phyloP scores from a whole-genome alignment of 1,284 basidiomycete species.

The Moesziomyces sp. region DNA sequence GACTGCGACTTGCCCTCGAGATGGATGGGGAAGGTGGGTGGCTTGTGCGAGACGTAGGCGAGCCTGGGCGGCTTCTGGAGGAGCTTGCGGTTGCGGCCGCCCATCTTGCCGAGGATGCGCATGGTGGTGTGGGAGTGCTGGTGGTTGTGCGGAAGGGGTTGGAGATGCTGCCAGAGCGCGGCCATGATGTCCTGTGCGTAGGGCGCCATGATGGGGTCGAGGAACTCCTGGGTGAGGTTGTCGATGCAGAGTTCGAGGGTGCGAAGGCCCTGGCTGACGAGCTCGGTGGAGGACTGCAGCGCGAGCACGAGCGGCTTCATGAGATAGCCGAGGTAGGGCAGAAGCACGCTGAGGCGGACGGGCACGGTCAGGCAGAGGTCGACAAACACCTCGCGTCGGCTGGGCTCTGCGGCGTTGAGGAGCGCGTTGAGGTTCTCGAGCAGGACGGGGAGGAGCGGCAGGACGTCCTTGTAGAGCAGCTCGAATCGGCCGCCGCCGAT shows the following conservation, averaged over 20 bases:
- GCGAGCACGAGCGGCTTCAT: constrained; percentile 97
- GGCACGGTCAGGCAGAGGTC: constrained; percentile 98
- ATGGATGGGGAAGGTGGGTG: constrained; percentile 44
- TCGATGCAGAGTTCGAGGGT: constrained; percentile 99
- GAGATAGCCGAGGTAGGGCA: constrained; percentile 93
- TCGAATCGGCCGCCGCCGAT: constrained; percentile 99
- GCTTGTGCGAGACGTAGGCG: constrained; percentile 71
- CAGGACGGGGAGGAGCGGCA: constrained; percentile 95
- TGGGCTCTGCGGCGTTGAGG: constrained; percentile 64
- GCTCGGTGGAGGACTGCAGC: constrained; percentile 80
- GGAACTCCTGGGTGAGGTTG: constrained; percentile 96
- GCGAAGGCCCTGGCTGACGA: constrained; percentile 93
- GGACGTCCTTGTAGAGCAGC: constrained; percentile 92
- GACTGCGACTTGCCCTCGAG: constrained; percentile 69
- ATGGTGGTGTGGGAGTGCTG: constrained; percentile 94
- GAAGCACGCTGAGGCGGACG: constrained; percentile 90
- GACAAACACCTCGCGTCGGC: constrained; percentile 74
- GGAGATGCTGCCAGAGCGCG: constrained; percentile 75
- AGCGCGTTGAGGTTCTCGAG: constrained; percentile 85
- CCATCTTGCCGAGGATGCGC: constrained; percentile 95
- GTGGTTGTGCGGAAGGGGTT: constrained; percentile 89
- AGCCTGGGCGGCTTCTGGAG: constrained; percentile 84
- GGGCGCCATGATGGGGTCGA: constrained; percentile 94
- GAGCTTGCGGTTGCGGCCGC: constrained; percentile 86
- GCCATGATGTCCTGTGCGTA: constrained; percentile 85